Conservation (phyloP, 129 eudicot species). For the Glebionis coronaria region DNA sequence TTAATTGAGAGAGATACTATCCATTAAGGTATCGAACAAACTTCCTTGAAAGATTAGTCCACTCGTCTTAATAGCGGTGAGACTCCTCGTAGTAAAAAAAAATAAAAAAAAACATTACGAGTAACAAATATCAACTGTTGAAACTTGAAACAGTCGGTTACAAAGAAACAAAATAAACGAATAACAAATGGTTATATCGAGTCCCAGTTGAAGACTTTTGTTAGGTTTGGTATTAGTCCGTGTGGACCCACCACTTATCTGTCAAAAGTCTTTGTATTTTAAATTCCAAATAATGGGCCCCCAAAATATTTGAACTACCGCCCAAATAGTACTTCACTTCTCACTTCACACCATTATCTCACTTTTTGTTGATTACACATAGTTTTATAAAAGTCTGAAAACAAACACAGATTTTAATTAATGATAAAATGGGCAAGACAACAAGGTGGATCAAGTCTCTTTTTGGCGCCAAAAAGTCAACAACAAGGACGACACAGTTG, state of each 20-base stretch:
- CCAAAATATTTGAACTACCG: slow-evolving; percentile 43
- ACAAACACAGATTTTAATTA: slow-evolving; percentile 8
- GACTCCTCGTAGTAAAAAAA: too few species aligned
- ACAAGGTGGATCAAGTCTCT: slow-evolving; percentile 58
- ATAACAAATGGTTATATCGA: background rate
- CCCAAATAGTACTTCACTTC: slow-evolving; percentile 24
- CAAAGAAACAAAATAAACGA: slow-evolving; percentile 7
- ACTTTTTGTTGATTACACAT: background rate
- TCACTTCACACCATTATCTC: slow-evolving; percentile 13
- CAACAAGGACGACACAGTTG: slow-evolving; percentile 16
- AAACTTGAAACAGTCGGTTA: background rate
- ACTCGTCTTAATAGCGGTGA: too few species aligned
- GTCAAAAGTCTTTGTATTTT: slow-evolving; percentile 31
- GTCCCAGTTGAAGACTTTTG: slow-evolving; percentile 17
- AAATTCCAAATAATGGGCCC: slow-evolving; percentile 26
- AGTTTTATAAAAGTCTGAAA: background rate
- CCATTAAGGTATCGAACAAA: too few species aligned
- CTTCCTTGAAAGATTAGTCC: too few species aligned
- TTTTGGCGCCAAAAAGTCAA: slow-evolving; percentile 36
- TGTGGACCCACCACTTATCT: slow-evolving; percentile 21
- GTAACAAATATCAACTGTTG: too few species aligned
- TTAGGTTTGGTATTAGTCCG: slow-evolving; percentile 17
- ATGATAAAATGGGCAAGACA: slow-evolving; percentile 67
- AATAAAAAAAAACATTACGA: too few species aligned
- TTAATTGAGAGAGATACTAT: too few species aligned